A percentile compares a stretch with the other conserved stretches of the same genome.
These are phyloP conservation scores for Venturia asperata DNA, from an alignment of 2,329 filamentous ascomycete genomes.

Conservation along the genomic window DNA sequence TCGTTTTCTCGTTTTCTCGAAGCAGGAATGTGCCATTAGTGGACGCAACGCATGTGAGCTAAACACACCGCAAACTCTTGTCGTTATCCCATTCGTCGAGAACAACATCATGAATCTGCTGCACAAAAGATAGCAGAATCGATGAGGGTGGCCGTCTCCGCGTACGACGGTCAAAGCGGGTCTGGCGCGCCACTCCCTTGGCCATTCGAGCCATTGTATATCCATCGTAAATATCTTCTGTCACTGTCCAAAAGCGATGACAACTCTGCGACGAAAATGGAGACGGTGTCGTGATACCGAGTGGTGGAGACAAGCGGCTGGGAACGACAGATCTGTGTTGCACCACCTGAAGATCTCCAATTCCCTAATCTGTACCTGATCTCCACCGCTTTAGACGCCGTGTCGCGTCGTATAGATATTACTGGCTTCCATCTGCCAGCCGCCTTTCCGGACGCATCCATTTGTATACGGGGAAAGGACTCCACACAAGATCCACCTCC, in stretches of 20 bases:
- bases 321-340: slow-evolving; percentile 6
- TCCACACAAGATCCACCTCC: background rate
- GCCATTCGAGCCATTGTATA: background rate
- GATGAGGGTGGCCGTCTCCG: background rate
- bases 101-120: background rate
- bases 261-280: too few relatives aligned
- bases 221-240: background rate
- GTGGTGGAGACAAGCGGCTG: background rate
- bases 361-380: slow-evolving; percentile 4
- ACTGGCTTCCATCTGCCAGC: background rate
- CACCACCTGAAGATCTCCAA: background rate
- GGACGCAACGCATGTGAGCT: background rate
- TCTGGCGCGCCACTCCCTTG: background rate
- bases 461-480: background rate
- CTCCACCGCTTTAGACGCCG: background rate
- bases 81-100: background rate
- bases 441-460: background rate
- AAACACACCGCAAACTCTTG: background rate
- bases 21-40: background rate
- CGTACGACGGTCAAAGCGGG: slow-evolving; percentile 5
- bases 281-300: background rate
- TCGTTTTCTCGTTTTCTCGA: background rate
- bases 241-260: background rate
- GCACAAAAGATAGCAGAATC: background rate
- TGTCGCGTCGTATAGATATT: background rate